Percentiles rank a stretch among this genome's conserved stretches.
These are phyloP conservation scores for Plasmodium sp. DNA, from an alignment of 169 alveolate species.

Conservation along the genomic window DNA sequence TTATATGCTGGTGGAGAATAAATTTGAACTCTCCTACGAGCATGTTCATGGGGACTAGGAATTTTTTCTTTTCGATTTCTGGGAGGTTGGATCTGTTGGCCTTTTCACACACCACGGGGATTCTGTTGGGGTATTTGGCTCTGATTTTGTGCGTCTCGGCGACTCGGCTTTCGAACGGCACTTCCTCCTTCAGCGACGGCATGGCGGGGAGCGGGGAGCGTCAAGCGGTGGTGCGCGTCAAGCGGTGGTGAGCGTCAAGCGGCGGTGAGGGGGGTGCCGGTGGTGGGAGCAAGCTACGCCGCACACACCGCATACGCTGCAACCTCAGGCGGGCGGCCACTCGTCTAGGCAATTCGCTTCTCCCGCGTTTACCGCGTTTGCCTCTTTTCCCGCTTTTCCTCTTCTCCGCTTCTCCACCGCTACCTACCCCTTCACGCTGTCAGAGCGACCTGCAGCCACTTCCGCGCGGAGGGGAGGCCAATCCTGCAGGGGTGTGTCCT, in stretches of 20 bases:
- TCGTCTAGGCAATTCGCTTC: neutral
- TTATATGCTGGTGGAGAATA: conserved; percentile 89
- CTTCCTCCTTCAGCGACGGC: conserved; percentile 73
- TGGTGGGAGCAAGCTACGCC: neutral
- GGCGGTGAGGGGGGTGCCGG: neutral
- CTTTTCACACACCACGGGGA: conserved; percentile 93
- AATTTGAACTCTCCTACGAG: conserved; percentile 91
- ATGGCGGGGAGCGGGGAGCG: neutral
- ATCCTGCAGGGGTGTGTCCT: neutral
- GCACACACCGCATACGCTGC: neutral
- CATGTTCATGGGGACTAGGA: conserved; percentile 90
- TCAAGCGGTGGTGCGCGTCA: neutral
- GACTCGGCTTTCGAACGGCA: conserved; percentile 84
- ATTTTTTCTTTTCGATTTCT: conserved; percentile 76
- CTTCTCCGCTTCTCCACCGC: neutral
- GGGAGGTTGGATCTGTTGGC: conserved; percentile 72
- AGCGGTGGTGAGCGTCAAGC: too few species aligned
- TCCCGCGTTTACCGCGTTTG: neutral
- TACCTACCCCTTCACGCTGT: neutral
- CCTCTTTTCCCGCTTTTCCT: neutral
- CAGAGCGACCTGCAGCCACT: neutral
- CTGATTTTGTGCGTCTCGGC: conserved; percentile 88
- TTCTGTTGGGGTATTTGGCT: conserved; percentile 90
- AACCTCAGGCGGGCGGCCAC: neutral
- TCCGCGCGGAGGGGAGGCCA: neutral